Base-by-base conservation (phyloP, 2,329 filamentous ascomycete genomes). In the Fusarium robinianum region DNA sequence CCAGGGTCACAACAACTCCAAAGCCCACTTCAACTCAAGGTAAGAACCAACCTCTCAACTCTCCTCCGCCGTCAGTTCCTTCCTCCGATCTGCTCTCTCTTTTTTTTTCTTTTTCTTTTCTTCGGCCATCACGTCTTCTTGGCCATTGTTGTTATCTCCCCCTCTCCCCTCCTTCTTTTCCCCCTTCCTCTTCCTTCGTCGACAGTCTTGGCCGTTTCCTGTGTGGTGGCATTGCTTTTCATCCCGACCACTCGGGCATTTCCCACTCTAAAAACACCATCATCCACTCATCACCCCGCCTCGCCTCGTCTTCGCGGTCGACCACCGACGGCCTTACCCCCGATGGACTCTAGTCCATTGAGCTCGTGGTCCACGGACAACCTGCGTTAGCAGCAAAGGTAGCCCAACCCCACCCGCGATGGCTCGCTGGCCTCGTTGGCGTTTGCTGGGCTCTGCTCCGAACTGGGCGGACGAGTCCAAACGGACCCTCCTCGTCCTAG, bases 351-450 rank as follows among this genome's bases (percentile, higher is more conserved):
- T n/a, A n/a, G n/a, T n/a, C n/a, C n/a, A n/a, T n/a, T n/a, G n/a
- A 22, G 37, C 37, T 33, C 37, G 24, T 24, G 19, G 27, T 32
- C 27, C 27, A 32, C 53, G 36, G 51, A 34, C 51, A 47, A 46
- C 51, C 44, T 54, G 51, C 51, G 51, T 55, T n/a, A n/a, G n/a
- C 49, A 41, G 22, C 51, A 55, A 52, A 38, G 50, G 46, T 47
- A 23, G 19, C 30, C 23, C 46, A 43, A 52, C 51, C 51, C 51
- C 51, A 55, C 51, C 12, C 51, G 19, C 35, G 19, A 42, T 53
- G 51, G 44, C 43, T 48, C 41, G 46, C 45, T 49, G 37, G 37
- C 15, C 24, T 46, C 30, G 33, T 26, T 33, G 29, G 30, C 31
- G 33, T 30, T 16, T 39, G 22, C 24, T 34, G 51, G 37, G 49